Percentiles rank a stretch among this genome's conserved stretches.
phyloP scores from a whole-genome alignment of 345 rosid genomes.

The Eutrema heterophyllum region DNA sequence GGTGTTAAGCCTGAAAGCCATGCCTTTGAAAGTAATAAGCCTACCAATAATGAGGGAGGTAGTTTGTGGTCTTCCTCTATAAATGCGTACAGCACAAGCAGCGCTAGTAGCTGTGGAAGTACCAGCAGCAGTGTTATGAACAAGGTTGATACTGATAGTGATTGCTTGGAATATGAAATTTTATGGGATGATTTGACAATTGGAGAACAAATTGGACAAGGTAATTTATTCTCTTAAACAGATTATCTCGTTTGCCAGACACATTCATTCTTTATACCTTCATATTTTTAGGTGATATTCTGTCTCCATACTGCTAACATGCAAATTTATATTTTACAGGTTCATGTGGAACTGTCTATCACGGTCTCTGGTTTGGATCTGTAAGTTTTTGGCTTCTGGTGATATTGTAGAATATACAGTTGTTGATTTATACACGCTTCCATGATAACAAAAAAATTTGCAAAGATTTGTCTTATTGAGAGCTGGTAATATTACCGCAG shows the following conservation, averaged over 20 bases:
- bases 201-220: slow-evolving; percentile 94
- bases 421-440: slow-evolving; percentile 23
- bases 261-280: background rate
- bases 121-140: slow-evolving; percentile 67
- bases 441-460: background rate
- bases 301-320: slow-evolving; percentile 14
- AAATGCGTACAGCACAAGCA: slow-evolving; percentile 84
- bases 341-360: slow-evolving; percentile 97
- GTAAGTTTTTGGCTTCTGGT: slow-evolving; percentile 61
- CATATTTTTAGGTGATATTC: slow-evolving; percentile 19
- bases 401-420: slow-evolving; percentile 8
- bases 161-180: slow-evolving; percentile 82
- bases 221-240: slow-evolving; percentile 33
- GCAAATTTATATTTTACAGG: slow-evolving; percentile 46
- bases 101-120: slow-evolving; percentile 92
- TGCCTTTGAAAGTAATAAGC: slow-evolving; percentile 42
- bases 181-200: slow-evolving; percentile 88
- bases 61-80: slow-evolving; percentile 75
- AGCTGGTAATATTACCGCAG: slow-evolving; percentile 43
- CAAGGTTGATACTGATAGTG: slow-evolving; percentile 70
- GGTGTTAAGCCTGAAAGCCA: slow-evolving; percentile 46
- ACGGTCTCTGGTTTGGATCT: slow-evolving; percentile 98
- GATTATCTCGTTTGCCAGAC: background rate
- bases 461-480: slow-evolving; percentile 13
- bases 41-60: slow-evolving; percentile 58